These are phyloP conservation scores for Kodamaea fungicola DNA, from an alignment of 1,139 yeast species.

Conservation along the genomic window DNA sequence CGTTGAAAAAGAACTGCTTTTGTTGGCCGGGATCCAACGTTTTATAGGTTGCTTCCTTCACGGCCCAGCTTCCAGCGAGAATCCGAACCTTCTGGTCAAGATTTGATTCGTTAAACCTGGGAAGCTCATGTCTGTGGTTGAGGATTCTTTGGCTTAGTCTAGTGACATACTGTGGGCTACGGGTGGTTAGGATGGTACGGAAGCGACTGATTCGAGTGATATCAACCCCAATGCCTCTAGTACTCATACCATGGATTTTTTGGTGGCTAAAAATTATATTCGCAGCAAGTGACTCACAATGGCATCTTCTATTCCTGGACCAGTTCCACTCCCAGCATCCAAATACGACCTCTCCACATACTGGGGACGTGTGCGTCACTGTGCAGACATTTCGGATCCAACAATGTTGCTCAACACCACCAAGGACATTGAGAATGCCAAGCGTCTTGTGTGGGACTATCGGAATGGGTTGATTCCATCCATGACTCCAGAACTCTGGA, in stretches of 20 bases:
- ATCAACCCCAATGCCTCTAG: slow-evolving; percentile 53
- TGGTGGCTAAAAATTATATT: too few species aligned
- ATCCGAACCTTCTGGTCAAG: slow-evolving; percentile 24
- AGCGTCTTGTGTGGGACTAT: slow-evolving; percentile 63
- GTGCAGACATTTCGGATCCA: slow-evolving; percentile 92
- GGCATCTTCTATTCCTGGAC: slow-evolving; percentile 89
- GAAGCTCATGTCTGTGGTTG: slow-evolving; percentile 46
- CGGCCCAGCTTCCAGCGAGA: slow-evolving; percentile 68
- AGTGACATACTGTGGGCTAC: slow-evolving; percentile 21
- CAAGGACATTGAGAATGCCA: slow-evolving; percentile 62
- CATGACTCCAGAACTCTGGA: slow-evolving; percentile 85
- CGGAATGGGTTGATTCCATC: slow-evolving; percentile 59
- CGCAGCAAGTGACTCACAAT: slow-evolving; percentile 25
- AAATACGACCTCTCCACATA: slow-evolving; percentile 75
- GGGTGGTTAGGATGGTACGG: slow-evolving; percentile 29
- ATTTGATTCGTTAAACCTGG: slow-evolving; percentile 26
- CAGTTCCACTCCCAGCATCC: slow-evolving; percentile 73
- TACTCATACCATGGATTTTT: too few species aligned
- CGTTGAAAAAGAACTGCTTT: slow-evolving; percentile 46
- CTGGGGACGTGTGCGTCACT: slow-evolving; percentile 91
- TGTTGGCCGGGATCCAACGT: slow-evolving; percentile 52
- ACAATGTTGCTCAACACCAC: slow-evolving; percentile 76
- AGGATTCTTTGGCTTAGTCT: slow-evolving; percentile 50
- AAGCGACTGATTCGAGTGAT: slow-evolving; percentile 52
- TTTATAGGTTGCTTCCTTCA: slow-evolving; percentile 73